phyloP scores from a whole-genome alignment of 2,329 filamentous ascomycete species.

The Venturiaceae sp. region DNA sequence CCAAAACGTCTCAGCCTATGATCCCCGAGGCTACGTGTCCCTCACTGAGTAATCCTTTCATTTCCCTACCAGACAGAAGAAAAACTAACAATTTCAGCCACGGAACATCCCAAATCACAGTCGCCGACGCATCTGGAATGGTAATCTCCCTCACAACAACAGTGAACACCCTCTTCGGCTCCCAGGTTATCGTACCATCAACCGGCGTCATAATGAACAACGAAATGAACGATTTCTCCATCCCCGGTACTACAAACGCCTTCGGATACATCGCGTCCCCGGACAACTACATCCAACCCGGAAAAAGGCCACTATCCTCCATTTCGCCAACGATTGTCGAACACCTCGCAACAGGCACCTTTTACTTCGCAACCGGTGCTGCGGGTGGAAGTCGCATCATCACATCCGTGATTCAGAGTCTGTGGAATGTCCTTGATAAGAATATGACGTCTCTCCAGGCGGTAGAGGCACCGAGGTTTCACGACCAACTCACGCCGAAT shows the following conservation, averaged over 20 bases:
- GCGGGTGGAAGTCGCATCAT: conserved; percentile 80
- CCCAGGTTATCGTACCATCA: conserved; percentile 65
- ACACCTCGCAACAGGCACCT: conserved; percentile 44
- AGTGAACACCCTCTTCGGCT: conserved; percentile 79
- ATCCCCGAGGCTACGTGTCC: conserved; percentile 56
- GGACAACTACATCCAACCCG: conserved; percentile 70
- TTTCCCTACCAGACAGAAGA: too few relatives aligned
- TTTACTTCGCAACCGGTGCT: conserved; percentile 63
- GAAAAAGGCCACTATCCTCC: conserved; percentile 75
- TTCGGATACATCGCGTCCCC: conserved; percentile 78
- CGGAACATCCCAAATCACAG: conserved; percentile 64
- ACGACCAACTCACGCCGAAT: conserved; percentile 75
- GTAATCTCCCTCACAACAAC: conserved; percentile 78
- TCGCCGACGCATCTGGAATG: conserved; percentile 63
- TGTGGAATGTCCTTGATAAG: conserved; percentile 64
- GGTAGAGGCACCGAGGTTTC: conserved; percentile 57
- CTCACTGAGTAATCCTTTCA: too few relatives aligned
- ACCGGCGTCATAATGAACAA: conserved; percentile 72
- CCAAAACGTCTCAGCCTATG: conserved; percentile 63
- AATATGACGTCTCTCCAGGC: conserved; percentile 51
- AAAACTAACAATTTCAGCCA: too few relatives aligned
- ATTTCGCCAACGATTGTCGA: conserved; percentile 75
- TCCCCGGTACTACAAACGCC: conserved; percentile 65
- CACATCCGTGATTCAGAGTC: conserved; percentile 63
- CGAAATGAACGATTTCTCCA: conserved; percentile 67